phyloP scores from a whole-genome alignment of 257 asterid species.

The Solanum dulcamara region DNA sequence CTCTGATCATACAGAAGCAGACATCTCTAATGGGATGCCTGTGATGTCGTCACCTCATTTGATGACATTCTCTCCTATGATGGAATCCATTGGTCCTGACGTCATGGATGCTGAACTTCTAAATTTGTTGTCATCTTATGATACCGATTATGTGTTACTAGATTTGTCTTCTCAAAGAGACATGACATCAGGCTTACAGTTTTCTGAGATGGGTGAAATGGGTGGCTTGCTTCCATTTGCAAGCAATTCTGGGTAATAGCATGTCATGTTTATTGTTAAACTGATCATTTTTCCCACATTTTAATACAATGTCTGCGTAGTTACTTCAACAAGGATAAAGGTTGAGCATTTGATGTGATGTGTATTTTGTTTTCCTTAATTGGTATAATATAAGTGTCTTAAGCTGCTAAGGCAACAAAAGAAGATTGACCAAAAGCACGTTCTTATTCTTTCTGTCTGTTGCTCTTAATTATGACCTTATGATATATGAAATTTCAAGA shows the following conservation, averaged over 20 bases:
- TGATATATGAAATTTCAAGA: background rate
- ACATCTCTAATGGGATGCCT: background rate
- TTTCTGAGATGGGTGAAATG: slow-evolving; percentile 5
- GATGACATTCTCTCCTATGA: background rate
- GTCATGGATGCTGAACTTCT: background rate
- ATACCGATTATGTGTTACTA: background rate
- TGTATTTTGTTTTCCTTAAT: background rate
- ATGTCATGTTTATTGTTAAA: background rate
- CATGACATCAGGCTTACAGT: background rate
- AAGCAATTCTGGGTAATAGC: slow-evolving; percentile 20
- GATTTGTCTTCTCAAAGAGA: background rate
- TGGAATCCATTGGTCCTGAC: background rate
- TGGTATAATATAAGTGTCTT: background rate
- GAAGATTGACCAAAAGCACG: background rate
- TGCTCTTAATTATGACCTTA: background rate
- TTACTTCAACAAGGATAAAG: background rate
- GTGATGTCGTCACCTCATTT: background rate
- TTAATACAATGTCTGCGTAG: background rate
- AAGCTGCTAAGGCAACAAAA: background rate
- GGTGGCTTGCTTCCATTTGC: slow-evolving; percentile 11
- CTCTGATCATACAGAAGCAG: background rate
- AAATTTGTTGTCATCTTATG: background rate
- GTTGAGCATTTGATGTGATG: background rate
- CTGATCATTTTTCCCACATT: background rate
- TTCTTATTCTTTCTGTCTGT: background rate